These are phyloP conservation scores for Calycina herbarum DNA, from an alignment of 2,329 filamentous ascomycete species.

Conservation along the genomic window DNA sequence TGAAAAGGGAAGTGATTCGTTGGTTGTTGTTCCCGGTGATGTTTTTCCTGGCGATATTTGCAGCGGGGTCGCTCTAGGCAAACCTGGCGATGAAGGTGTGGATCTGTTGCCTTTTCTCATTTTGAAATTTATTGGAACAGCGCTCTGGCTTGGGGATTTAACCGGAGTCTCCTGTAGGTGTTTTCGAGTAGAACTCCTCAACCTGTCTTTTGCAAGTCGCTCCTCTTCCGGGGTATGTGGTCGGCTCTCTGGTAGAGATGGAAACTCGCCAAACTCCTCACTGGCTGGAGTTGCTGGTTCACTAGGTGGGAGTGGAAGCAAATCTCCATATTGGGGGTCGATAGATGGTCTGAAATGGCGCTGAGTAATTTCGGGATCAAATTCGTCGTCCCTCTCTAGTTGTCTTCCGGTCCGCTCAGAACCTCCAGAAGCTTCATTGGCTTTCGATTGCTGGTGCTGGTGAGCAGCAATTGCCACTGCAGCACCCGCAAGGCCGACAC, in stretches of 20 bases:
- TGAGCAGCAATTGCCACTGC: slow-evolving; percentile 40
- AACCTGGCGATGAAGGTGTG: slow-evolving; percentile 45
- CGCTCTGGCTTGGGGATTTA: slow-evolving; percentile 48
- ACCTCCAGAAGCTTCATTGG: slow-evolving; percentile 33
- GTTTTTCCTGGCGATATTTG: slow-evolving; percentile 25
- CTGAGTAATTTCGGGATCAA: slow-evolving; percentile 59
- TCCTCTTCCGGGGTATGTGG: slow-evolving; percentile 45
- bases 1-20: slow-evolving; percentile 35
- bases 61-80: slow-evolving; percentile 42
- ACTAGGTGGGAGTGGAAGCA: slow-evolving; percentile 64
- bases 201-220: slow-evolving; percentile 27
- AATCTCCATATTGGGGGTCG: slow-evolving; percentile 64
- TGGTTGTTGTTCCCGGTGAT: slow-evolving; percentile 38
- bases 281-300: slow-evolving; percentile 50
- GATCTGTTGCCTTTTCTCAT: slow-evolving; percentile 42
- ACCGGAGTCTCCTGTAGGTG: slow-evolving; percentile 33
- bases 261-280: slow-evolving; percentile 44
- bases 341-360: slow-evolving; percentile 64
- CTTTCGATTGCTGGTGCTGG: slow-evolving; percentile 38
- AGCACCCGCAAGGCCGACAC: slow-evolving; percentile 62
- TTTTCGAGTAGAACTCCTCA: slow-evolving; percentile 26
- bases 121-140: slow-evolving; percentile 56
- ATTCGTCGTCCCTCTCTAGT: slow-evolving; percentile 38
- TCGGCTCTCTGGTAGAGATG: slow-evolving; percentile 59
- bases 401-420: slow-evolving; percentile 14